Evolutionary conservation across 768 basidiomycete genomes (phyloP).

Genomic region (Xerocomellus intermedius): DNA sequence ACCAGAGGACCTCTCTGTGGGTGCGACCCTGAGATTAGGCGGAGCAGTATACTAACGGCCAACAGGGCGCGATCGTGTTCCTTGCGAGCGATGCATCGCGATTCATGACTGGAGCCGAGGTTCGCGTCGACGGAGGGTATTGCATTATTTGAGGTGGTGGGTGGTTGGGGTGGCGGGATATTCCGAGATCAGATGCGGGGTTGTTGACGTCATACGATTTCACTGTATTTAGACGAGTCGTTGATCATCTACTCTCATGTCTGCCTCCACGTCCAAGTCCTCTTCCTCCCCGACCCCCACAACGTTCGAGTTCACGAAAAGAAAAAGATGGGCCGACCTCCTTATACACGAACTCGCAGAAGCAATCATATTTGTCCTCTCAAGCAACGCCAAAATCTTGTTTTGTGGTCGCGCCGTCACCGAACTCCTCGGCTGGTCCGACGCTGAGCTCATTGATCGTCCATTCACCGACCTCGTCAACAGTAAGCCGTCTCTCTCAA

Average conservation of each 20-base stretch:
- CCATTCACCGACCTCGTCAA: constrained; percentile 66
- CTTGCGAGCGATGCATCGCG: constrained; percentile 86
- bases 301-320: constrained; percentile 79
- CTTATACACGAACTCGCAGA: constrained; percentile 75
- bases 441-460: constrained; percentile 67
- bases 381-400: constrained; percentile 57
- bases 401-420: constrained; percentile 67
- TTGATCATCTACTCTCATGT: constrained; percentile 15
- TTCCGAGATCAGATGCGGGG: constrained; percentile 12
- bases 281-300: constrained; percentile 8
- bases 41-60: background rate
- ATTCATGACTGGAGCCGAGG: constrained; percentile 86
- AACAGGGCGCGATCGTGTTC: constrained; percentile 83
- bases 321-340: constrained; percentile 85
- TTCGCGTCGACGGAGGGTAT: constrained; percentile 90
- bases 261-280: constrained; percentile 9
- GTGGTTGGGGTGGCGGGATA: background rate
- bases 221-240: background rate
- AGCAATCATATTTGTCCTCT: constrained; percentile 66
- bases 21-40: constrained; percentile 18
- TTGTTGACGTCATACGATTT: constrained; percentile 28
- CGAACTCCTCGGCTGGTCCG: constrained; percentile 77
- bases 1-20: constrained; percentile 84
- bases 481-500: constrained; percentile 39
- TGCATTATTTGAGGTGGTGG: constrained; percentile 49